These are phyloP conservation scores for Candida patagonica DNA, from an alignment of 805 yeast genomes.

Conservation along the genomic window DNA sequence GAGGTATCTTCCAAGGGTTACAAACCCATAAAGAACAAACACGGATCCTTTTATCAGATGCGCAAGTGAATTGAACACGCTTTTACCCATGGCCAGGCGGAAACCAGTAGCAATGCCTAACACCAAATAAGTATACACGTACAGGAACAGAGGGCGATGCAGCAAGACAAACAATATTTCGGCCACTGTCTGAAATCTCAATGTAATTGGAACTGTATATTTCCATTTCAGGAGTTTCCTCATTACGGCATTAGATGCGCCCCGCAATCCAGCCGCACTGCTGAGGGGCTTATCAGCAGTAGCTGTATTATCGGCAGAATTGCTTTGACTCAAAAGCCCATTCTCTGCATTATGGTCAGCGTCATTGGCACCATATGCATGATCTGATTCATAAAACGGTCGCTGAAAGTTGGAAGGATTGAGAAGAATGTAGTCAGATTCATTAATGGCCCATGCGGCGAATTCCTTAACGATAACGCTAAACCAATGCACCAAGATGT, in stretches of 20 bases:
- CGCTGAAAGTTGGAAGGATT: conserved; percentile 11
- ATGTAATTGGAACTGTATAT: conserved; percentile 18
- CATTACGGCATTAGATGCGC: too few relatives aligned
- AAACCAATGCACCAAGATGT: conserved; percentile 44
- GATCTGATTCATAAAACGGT: conserved; percentile 20
- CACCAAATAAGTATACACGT: conserved; percentile 45
- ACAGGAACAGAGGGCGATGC: conserved; percentile 58
- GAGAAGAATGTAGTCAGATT: conserved; percentile 23
- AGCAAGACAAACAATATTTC: conserved; percentile 38
- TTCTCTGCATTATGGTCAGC: neutral
- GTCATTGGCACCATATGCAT: conserved; percentile 7
- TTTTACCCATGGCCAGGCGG: conserved; percentile 55
- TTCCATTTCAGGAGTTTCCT: too few relatives aligned
- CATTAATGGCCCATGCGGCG: conserved; percentile 34
- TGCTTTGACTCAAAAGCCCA: too few relatives aligned
- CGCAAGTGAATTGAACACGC: conserved; percentile 76
- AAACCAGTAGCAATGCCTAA: conserved; percentile 58
- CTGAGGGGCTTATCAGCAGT: too few relatives aligned
- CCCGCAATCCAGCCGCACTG: too few relatives aligned
- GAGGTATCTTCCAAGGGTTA: conserved; percentile 77
- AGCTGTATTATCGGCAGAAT: too few relatives aligned
- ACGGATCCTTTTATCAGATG: conserved; percentile 96
- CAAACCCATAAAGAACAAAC: conserved; percentile 63
- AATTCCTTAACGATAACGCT: conserved; percentile 44
- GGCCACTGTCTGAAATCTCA: conserved; percentile 24